Evolutionary conservation across 257 asterid species (phyloP), one percentile per base, ranked within the genome.

Genomic region (Solanum pimpinellifolium): DNA sequence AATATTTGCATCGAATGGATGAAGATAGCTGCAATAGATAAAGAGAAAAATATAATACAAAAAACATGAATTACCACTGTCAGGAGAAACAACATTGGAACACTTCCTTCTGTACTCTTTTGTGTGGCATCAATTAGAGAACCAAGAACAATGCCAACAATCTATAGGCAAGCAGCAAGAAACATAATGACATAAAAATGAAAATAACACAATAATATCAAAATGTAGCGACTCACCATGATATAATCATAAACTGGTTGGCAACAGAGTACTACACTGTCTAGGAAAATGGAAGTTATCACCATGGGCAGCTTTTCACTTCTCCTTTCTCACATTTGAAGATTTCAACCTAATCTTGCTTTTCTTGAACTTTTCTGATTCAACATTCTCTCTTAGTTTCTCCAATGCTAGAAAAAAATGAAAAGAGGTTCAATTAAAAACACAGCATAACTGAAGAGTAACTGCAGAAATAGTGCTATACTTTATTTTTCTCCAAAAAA

Each of bases 301-400:
- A 86, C 86, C 68, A 25, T 80, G 90, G 90, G 87, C 86, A 68
- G 89, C 83, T 86, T 89, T 89, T 86, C 87, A 88, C 52, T 87
- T 84, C 83, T 86, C 85, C 86, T 86, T 83, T 3, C 74, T 70
- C 78, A 70, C 78, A 83, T 39, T 87, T n/a, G 91, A 87, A 23
- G 81, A 83, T 89, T 89, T 90, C 59, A 16, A 44, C 29, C 78
- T 86, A 59, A 69, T 83, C 86, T 89, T 91, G 91, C 92, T 90
- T 89, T 90, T 93, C 83, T 88, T 86, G 83, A 75, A 85, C 84
- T 74, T 90, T 88, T 92, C 95, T 25, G 96, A 90, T 89, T 91
- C 89, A 66, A 94, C 91, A 44, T 91, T 91, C 91, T 92, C 96
- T 91, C 92, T 93, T 92, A 95, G 87, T 90, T 91, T 93, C 90